Conservation (phyloP, 441 rosid species). For the Theobroma grandiflorum region DNA sequence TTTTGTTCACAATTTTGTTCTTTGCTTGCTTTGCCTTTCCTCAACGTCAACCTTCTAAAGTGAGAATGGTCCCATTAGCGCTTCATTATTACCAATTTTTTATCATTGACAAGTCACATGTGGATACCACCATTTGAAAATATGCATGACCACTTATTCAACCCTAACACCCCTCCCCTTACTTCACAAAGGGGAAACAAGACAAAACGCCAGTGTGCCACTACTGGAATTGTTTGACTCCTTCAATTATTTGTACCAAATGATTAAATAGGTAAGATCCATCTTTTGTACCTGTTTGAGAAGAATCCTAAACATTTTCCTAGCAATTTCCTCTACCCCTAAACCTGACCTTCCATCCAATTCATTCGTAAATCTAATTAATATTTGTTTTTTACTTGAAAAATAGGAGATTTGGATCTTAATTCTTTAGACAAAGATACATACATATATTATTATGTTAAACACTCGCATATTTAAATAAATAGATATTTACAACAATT, state of each 20-base stretch:
- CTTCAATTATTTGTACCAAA: neutral
- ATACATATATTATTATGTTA: neutral
- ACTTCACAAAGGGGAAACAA: neutral
- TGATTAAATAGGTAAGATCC: neutral
- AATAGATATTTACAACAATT: neutral
- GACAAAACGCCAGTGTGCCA: neutral
- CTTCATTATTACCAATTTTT: slow-evolving; percentile 17
- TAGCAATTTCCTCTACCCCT: neutral
- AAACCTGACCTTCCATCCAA: neutral
- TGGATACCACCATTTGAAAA: neutral
- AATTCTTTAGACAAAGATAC: neutral
- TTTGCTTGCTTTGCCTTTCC: slow-evolving; percentile 47
- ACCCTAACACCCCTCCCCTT: no score
- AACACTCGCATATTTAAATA: neutral
- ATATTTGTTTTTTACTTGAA: neutral
- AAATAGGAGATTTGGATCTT: neutral
- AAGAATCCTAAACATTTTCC: neutral
- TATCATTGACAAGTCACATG: neutral
- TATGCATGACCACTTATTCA: neutral
- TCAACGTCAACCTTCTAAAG: slow-evolving; percentile 50
- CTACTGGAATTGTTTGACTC: slow-evolving; percentile 9
- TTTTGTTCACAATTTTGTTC: slow-evolving; percentile 23
- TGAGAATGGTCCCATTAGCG: slow-evolving; percentile 29
- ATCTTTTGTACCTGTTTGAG: neutral
- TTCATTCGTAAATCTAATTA: neutral